Evolutionary conservation across 2,329 filamentous ascomycete genomes (phyloP).

Genomic region (Arthrobotrys musiformis): DNA sequence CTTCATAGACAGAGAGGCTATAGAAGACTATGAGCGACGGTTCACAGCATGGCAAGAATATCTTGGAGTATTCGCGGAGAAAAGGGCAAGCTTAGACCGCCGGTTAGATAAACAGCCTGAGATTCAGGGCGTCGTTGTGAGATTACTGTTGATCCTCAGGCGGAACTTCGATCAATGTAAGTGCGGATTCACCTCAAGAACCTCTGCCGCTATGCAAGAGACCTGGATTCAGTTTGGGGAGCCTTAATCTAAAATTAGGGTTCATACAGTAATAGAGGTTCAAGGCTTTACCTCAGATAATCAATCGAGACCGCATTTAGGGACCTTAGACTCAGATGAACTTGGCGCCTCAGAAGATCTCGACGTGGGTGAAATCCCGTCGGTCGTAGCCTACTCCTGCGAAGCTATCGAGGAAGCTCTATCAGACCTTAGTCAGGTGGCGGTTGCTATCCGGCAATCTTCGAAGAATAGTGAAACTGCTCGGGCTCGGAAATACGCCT

Average conservation of each 20-base stretch:
- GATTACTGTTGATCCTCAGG: background rate
- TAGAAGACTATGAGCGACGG: constrained; percentile 1
- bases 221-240: too few species aligned
- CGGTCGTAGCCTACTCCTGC: background rate
- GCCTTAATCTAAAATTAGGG: too few species aligned
- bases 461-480: background rate
- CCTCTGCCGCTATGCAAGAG: too few species aligned
- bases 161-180: constrained; percentile 5
- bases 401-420: constrained; percentile 4
- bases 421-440: background rate
- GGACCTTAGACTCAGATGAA: too few species aligned
- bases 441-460: constrained; percentile 2
- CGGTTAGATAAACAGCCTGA: background rate
- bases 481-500: background rate
- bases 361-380: background rate
- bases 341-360: too few species aligned
- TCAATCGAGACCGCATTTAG: too few species aligned
- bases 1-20: background rate
- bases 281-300: too few species aligned
- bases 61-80: constrained; percentile 1
- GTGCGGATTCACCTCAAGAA: too few species aligned
- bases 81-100: background rate
- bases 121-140: constrained; percentile 1
- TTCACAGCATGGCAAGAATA: constrained; percentile 12
- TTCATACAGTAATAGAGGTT: too few species aligned